Conservation (phyloP, 192 early-diverging fungal genomes). For the Gigaspora rosea region DNA sequence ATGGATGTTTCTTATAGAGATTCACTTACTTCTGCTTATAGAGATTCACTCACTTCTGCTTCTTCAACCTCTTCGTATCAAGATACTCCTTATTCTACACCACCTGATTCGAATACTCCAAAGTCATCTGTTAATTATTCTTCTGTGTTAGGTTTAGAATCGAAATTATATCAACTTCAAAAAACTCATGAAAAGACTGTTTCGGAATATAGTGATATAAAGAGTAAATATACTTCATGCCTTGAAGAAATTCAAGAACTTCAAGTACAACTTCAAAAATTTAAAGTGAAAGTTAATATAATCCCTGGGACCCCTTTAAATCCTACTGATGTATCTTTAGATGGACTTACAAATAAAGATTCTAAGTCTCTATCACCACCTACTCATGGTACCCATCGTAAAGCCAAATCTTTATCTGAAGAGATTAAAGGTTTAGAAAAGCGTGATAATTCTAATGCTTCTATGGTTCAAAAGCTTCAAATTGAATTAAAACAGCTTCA, state of each 20-base stretch:
- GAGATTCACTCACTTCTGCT: not conserved
- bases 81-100: no score
- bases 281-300: not conserved
- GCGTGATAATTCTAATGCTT: not conserved
- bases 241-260: constrained; percentile 26
- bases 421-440: constrained; percentile 17
- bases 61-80: not conserved
- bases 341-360: not conserved
- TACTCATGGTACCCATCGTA: not conserved
- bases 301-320: not conserved
- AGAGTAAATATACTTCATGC: constrained; percentile 17
- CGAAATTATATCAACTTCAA: constrained; percentile 20
- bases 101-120: not conserved
- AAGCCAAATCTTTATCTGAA: constrained; percentile 15
- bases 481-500: constrained; percentile 28
- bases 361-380: not conserved
- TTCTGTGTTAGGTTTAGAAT: not conserved
- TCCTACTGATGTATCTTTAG: not conserved
- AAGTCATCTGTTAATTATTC: no score
- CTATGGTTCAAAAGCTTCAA: constrained; percentile 26
- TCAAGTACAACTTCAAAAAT: not conserved
- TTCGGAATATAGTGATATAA: constrained; percentile 6
- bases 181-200: constrained; percentile 17
- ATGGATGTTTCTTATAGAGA: not conserved
- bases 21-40: no score